Conservation (phyloP, 768 basidiomycete species). For the Amanita polypyramis region DNA sequence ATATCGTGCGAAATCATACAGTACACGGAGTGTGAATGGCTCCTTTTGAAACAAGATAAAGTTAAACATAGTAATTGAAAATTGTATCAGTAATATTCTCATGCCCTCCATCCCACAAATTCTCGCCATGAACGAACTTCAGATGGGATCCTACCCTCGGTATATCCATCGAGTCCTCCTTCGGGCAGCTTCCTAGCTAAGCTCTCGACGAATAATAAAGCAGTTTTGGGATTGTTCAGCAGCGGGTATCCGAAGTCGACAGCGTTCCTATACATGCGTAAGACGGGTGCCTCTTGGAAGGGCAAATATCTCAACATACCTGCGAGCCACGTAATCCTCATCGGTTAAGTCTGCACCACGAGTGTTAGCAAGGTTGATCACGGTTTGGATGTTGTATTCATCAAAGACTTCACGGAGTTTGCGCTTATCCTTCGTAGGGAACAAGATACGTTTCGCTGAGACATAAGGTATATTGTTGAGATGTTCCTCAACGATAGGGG, state of each 20-base stretch:
- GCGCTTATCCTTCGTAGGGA: conserved; percentile 95
- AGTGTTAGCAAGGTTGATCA: conserved; percentile 83
- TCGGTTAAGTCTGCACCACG: conserved; percentile 72
- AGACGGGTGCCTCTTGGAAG: conserved; percentile 5
- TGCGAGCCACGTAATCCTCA: conserved; percentile 93
- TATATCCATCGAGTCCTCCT: conserved; percentile 69
- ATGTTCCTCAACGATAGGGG: conserved; percentile 66
- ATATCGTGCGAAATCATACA: conserved; percentile 4
- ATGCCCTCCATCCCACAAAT: conserved; percentile 70
- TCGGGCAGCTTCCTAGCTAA: conserved; percentile 75
- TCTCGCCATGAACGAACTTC: conserved; percentile 92
- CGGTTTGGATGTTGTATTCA: conserved; percentile 88
- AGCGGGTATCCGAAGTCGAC: conserved; percentile 93
- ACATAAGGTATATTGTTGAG: conserved; percentile 74
- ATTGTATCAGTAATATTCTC: conserved; percentile 9
- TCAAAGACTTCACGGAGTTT: conserved; percentile 90
- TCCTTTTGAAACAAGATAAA: not conserved
- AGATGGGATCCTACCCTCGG: conserved; percentile 79
- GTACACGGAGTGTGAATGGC: not conserved
- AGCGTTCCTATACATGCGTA: conserved; percentile 51
- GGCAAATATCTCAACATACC: conserved; percentile 32
- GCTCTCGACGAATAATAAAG: conserved; percentile 84
- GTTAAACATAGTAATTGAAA: not conserved
- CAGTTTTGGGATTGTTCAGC: conserved; percentile 83
- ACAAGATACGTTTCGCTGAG: conserved; percentile 79